phyloP scores from a whole-genome alignment of 106 monocot genomes.

The Vanilla planifolia region DNA sequence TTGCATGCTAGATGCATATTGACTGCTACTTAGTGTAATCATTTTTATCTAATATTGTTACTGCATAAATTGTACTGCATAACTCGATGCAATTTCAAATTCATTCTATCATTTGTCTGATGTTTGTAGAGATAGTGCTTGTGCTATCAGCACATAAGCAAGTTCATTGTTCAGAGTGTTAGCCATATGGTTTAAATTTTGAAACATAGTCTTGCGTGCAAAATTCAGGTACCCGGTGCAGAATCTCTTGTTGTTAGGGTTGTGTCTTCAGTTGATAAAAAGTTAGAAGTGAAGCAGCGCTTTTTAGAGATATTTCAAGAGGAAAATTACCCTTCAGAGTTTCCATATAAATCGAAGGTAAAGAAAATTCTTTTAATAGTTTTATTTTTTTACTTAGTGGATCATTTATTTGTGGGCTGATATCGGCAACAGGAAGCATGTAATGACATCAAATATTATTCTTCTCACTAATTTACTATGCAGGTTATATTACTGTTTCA shows the following conservation, averaged over 20 bases:
- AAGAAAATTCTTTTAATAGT: not conserved
- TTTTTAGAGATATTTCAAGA: conserved; percentile 99
- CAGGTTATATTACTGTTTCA: conserved; percentile 96
- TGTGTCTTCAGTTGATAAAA: conserved; percentile 98
- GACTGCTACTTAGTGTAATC: no score
- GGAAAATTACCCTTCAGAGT: conserved; percentile 93
- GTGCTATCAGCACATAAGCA: no score
- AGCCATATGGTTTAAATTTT: no score
- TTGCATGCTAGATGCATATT: no score
- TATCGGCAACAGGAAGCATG: not conserved
- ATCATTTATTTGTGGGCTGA: not conserved
- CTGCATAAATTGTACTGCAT: no score
- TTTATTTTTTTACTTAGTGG: not conserved
- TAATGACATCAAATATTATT: not conserved
- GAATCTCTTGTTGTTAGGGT: conserved; percentile 96
- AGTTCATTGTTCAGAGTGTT: no score
- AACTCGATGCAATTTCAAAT: no score
- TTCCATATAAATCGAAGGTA: conserved; percentile 98
- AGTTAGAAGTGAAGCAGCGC: conserved; percentile 87
- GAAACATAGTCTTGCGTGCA: not conserved
- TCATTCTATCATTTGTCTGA: no score
- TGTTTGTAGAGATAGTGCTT: no score
- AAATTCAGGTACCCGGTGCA: conserved; percentile 70
- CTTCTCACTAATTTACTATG: conserved; percentile 9
- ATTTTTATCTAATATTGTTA: no score